A percentile compares a stretch with the other conserved stretches of the same genome.
These are phyloP conservation scores for Calocera viscosa DNA, from an alignment of 768 basidiomycete species.

Conservation along the genomic window DNA sequence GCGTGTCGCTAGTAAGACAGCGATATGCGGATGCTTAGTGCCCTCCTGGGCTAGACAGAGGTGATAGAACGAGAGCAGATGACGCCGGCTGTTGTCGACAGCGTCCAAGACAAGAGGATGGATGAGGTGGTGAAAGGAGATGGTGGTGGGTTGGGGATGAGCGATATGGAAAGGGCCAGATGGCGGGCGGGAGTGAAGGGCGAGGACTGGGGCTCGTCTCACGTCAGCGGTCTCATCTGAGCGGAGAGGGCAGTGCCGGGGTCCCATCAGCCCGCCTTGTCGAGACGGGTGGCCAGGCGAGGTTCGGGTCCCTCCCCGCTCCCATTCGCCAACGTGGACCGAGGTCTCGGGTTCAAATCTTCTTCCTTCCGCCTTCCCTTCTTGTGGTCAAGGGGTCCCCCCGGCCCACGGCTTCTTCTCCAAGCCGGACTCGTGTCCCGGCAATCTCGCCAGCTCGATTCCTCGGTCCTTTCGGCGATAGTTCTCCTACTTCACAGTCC, in stretches of 20 bases:
- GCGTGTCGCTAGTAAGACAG: neutral
- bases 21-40: neutral
- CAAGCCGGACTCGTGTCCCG: neutral
- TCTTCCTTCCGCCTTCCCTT: neutral
- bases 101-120: neutral
- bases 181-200: neutral
- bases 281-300: neutral
- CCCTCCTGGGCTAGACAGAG: neutral
- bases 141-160: neutral
- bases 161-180: neutral
- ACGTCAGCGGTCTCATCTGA: constrained; percentile 8
- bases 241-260: neutral
- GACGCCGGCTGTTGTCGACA: neutral
- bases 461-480: neutral
- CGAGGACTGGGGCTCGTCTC: neutral
- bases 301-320: neutral
- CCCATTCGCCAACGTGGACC: neutral
- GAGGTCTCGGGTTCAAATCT: constrained; percentile 7
- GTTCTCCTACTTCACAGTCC: neutral
- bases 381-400: neutral
- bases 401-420: neutral
- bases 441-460: neutral
- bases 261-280: neutral
- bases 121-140: neutral
- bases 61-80: neutral